Evolutionary conservation across 1,139 yeast species (phyloP), one percentile per base, ranked within the genome.

Genomic region (Nakaseomyces bracarensis): DNA sequence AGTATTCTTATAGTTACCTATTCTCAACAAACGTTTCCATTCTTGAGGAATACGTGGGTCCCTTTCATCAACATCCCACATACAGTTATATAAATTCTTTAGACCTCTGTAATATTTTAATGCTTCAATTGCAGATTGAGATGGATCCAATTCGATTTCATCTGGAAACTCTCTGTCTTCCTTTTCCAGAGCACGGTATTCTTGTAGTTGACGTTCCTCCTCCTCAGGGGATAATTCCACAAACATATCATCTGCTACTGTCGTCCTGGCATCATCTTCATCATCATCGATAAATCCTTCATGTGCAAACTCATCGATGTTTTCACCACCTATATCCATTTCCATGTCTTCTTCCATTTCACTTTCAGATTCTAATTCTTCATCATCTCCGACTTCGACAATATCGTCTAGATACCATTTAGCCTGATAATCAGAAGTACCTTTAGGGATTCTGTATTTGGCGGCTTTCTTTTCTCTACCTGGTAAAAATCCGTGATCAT

Each of bases 91-190:
- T 48, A 93, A 66, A 36, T 84, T 83, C 61, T 85, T 85, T 49
- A 89, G 74, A 45, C 97, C 97, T 61, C 97, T 74, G 63, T 86
- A 91, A 46, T 86, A 74, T 27, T 70, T 65, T 46, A 91, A 69
- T 48, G 85, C 74, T 50, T 86, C 87, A 53, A 74, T 75, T 11
- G 85, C 98, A 9, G 82, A 73, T 51, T 75, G 87, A 4, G 65
- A 58, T 23, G 97, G 96, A 42, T 72, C 75, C 39, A 91, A 67
- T 61, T 93, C 97, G 43, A 89, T 66, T 65, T 93, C 98, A 65
- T 93, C 99, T 0, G 98, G 97, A 69, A 87, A 91, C 54, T 91
- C 96, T 36, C 79, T 72, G 59, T 91, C 96, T 40, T 87, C 96
- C 47, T 74, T 74, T 49, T 81, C 95, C 45, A 76, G 65, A 35